Evolutionary conservation across 148 eudicot species (phyloP), one percentile per base, ranked within the genome.

Genomic region (Camellia japonica): DNA sequence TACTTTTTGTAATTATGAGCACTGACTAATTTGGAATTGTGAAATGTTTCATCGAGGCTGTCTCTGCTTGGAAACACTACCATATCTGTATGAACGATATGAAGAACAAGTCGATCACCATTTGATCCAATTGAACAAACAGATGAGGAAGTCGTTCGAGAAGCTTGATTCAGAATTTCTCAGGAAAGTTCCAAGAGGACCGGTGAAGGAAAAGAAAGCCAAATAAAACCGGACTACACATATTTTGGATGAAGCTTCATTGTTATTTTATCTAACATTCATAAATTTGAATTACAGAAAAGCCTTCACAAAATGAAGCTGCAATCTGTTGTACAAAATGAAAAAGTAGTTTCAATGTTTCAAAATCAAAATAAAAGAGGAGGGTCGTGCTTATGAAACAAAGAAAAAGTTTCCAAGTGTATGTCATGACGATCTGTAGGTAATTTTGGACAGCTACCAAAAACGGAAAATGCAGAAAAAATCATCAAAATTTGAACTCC

Each of bases 151-250:
- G 65, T 80, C 76, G 18, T 91, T 88, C 74, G 82, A 69, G 76
- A 85, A 82, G 79, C 68, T 90, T 65, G 87, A 91, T 52, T 79
- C 75, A 59, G 79, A 78, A 19, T 61, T 88, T 70, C 68, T 87
- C 6, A 71, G 71, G 7, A 91, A 88, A 83, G 88, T 91, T 49
- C 95, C 95, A 23, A 78, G 87, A 75, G 84, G 87, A 19, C 91
- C 93, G 12, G 77, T 77, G 51, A 82, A 71, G 46, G 80, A 52
- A 55, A 82, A 77, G 77, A 82, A 82, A 69, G 15, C 4, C 30
- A 76, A 10, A 59, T 81, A 59, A 80, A 64, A 54, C 12, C 63
- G 5, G 12, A 58, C 18, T 42, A 44, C 52, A 49, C 52, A 49
- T 49, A 7, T 2, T 49, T 49, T 49, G 52, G 7, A 38, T 65